phyloP scores from a whole-genome alignment of 352 stramenopile genomes.

The Pythium aphanidermatum region DNA sequence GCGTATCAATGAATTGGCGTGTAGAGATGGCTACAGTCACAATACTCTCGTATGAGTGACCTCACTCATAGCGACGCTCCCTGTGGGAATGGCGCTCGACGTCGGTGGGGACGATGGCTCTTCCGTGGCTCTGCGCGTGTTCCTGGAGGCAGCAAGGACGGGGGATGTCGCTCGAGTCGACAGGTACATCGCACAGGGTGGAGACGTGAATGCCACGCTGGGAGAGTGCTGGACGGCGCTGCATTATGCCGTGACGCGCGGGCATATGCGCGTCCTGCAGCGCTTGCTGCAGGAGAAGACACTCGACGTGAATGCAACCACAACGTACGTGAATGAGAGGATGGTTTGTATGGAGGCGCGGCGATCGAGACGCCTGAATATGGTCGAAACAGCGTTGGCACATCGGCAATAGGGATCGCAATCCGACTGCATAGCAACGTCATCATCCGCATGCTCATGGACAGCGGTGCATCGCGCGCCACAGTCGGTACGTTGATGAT shows the following conservation, averaged over 20 bases:
- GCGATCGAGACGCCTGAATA: too few species aligned
- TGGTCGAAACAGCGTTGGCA: constrained; percentile 28
- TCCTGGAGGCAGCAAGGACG: constrained; percentile 41
- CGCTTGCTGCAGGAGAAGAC: constrained; percentile 28
- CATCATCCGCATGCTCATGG: constrained; percentile 35
- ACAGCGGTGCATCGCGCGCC: constrained; percentile 42
- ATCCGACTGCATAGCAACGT: constrained; percentile 38
- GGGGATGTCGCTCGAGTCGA: constrained; percentile 35
- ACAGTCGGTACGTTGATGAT: constrained; percentile 32
- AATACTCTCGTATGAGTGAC: too few species aligned
- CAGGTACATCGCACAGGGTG: constrained; percentile 24
- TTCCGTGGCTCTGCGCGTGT: constrained; percentile 19
- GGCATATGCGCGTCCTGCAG: constrained; percentile 33
- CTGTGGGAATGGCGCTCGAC: not conserved
- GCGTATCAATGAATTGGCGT: too few species aligned
- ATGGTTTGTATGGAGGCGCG: too few species aligned
- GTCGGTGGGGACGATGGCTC: not conserved
- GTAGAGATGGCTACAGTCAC: constrained; percentile 25
- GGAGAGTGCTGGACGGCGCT: constrained; percentile 70
- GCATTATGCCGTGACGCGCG: constrained; percentile 51
- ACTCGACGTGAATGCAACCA: constrained; percentile 53
- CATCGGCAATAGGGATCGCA: constrained; percentile 51
- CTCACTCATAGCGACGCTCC: constrained; percentile 1
- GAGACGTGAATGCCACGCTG: constrained; percentile 45
- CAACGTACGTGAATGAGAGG: constrained; percentile 47